Percentiles rank a stretch among this genome's conserved stretches.
Conservation (phyloP, 805 yeast species). For the Teunomyces panamensis region DNA sequence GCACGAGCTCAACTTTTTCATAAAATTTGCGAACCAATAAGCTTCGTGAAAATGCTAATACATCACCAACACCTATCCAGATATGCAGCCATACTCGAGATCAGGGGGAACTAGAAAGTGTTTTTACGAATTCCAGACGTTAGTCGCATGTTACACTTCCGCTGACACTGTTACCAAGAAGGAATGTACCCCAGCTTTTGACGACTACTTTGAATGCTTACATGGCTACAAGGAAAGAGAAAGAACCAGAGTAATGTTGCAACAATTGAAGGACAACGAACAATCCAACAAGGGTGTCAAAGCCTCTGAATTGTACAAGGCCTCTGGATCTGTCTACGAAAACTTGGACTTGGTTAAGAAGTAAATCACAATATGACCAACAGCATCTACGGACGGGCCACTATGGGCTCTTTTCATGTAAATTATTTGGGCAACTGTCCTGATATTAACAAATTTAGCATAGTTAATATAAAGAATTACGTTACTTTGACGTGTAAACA, state of each 20-base stretch:
- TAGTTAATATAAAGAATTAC: slow-evolving; percentile 1
- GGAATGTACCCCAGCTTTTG: slow-evolving; percentile 42
- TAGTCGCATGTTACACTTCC: slow-evolving; percentile 43
- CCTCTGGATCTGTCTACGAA: slow-evolving; percentile 40
- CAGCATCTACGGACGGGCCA: slow-evolving; percentile 1
- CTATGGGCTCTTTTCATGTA: background rate
- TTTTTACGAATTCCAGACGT: slow-evolving; percentile 45
- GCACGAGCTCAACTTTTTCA: slow-evolving; percentile 4
- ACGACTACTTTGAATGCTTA: slow-evolving; percentile 46
- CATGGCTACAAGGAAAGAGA: slow-evolving; percentile 48
- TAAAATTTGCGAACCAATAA: slow-evolving; percentile 5
- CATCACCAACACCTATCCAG: slow-evolving; percentile 1
- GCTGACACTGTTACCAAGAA: slow-evolving; percentile 42
- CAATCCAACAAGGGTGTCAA: slow-evolving; percentile 37
- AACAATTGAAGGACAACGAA: slow-evolving; percentile 45
- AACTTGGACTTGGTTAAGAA: slow-evolving; percentile 39
- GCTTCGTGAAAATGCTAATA: slow-evolving; percentile 5
- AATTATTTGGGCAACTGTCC: slow-evolving; percentile 1
- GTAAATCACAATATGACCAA: background rate
- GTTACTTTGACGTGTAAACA: background rate
- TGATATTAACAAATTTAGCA: slow-evolving; percentile 2
- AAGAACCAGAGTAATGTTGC: slow-evolving; percentile 42
- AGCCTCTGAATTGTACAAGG: slow-evolving; percentile 42
- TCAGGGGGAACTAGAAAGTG: slow-evolving; percentile 48
- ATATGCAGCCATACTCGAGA: slow-evolving; percentile 48